These are phyloP conservation scores for Penicillium sumatraense DNA, from an alignment of 2,329 filamentous ascomycete genomes.

Conservation along the genomic window DNA sequence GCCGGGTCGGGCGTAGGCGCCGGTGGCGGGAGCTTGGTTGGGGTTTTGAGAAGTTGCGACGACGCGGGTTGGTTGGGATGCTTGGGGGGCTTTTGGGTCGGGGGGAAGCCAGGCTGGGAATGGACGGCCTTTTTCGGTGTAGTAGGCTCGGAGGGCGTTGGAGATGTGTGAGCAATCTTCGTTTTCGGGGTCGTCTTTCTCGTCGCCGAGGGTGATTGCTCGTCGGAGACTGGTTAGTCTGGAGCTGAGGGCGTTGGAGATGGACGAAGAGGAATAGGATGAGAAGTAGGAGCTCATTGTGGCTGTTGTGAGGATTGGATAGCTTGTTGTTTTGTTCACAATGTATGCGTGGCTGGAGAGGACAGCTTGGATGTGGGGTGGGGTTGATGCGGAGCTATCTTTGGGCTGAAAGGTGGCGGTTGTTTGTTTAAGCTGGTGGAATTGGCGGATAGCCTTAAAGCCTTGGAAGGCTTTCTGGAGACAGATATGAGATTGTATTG, in stretches of 20 bases:
- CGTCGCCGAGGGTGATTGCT: slow-evolving; percentile 47
- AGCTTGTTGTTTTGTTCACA: not conserved
- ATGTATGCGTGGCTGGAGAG: slow-evolving; percentile 8
- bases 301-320: slow-evolving; percentile 13
- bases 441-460: not conserved
- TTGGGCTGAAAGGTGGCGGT: slow-evolving; percentile 3
- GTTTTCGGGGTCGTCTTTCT: slow-evolving; percentile 50
- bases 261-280: slow-evolving; percentile 57
- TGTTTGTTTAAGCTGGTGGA: not conserved
- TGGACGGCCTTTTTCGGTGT: slow-evolving; percentile 80
- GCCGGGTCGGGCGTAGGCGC: slow-evolving; percentile 32
- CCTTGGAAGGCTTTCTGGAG: not conserved
- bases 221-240: slow-evolving; percentile 63
- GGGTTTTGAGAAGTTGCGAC: slow-evolving; percentile 60
- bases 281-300: slow-evolving; percentile 82
- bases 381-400: slow-evolving; percentile 26
- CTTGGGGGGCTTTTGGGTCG: slow-evolving; percentile 76
- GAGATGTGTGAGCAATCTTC: slow-evolving; percentile 94
- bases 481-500: not conserved
- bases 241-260: slow-evolving; percentile 58
- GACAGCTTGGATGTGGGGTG: slow-evolving; percentile 27
- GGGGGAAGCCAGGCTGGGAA: slow-evolving; percentile 88
- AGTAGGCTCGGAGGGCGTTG: slow-evolving; percentile 90
- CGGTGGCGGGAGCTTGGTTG: slow-evolving; percentile 30
- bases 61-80: slow-evolving; percentile 51